These are phyloP conservation scores for Debaryomyces fabryi DNA, from an alignment of 1,139 yeast genomes.

Conservation along the genomic window DNA sequence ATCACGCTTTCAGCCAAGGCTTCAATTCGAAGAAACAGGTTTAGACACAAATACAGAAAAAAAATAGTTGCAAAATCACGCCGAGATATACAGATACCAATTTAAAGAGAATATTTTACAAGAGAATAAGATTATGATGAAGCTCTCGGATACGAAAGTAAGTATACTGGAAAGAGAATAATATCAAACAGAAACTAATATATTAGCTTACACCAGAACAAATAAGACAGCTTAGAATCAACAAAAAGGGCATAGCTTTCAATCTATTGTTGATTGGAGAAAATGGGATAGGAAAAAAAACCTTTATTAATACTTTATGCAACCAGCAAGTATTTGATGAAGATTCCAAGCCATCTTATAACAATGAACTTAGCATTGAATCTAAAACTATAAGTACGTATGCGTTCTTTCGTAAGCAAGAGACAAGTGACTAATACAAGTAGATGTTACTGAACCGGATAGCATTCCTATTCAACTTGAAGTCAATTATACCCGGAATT, in stretches of 20 bases:
- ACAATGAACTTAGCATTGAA: constrained; percentile 15
- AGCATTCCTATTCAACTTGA: constrained; percentile 29
- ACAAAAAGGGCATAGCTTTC: constrained; percentile 25
- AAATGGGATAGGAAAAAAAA: constrained; percentile 37
- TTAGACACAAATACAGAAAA: not conserved
- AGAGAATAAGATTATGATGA: not conserved
- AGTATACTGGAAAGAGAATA: not conserved
- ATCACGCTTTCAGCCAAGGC: not conserved
- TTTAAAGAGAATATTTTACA: not conserved
- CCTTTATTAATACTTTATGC: constrained; percentile 37
- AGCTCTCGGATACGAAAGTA: constrained; percentile 1
- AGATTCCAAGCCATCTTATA: constrained; percentile 7
- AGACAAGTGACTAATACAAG: not conserved
- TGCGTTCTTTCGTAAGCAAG: not conserved
- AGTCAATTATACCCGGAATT: constrained; percentile 29
- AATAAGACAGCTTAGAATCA: constrained; percentile 20
- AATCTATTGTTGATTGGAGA: constrained; percentile 38
- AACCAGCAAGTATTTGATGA: constrained; percentile 19
- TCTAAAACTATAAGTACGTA: constrained; percentile 19
- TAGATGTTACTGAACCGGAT: constrained; percentile 20
- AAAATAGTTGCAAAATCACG: not conserved
- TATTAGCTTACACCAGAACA: constrained; percentile 20
- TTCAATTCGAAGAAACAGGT: not conserved
- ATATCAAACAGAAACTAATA: constrained; percentile 5
- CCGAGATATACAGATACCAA: not conserved